Conservation (phyloP, 75 land plant genomes). For the Sequoia sempervirens region DNA sequence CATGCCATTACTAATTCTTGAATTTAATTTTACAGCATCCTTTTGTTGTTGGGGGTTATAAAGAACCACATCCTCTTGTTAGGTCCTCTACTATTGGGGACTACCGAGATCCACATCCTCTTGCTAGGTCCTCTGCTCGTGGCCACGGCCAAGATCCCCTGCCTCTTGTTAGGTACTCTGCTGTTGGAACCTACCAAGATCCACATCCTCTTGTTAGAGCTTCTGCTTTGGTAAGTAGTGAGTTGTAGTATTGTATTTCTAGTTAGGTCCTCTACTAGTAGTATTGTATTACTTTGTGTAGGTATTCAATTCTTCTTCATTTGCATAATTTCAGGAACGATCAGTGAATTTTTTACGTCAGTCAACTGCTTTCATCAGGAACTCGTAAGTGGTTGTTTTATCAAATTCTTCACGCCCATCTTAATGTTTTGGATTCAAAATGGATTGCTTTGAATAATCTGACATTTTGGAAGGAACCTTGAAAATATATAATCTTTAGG, state of each 20-base stretch:
- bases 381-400: constrained; percentile 29
- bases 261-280: neutral
- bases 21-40: constrained; percentile 70
- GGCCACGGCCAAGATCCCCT: constrained; percentile 16
- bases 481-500: too few relatives aligned
- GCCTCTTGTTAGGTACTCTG: constrained; percentile 2
- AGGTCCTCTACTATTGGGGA: constrained; percentile 3
- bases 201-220: constrained; percentile 16
- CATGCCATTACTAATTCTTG: neutral
- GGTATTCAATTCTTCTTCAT: neutral
- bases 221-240: constrained; percentile 27
- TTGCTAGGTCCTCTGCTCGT: constrained; percentile 20
- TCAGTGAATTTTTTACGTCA: constrained; percentile 10
- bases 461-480: neutral
- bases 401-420: neutral
- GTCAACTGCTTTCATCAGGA: constrained; percentile 14
- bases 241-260: neutral
- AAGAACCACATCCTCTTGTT: constrained; percentile 10
- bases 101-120: constrained; percentile 20
- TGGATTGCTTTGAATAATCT: neutral
- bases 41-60: constrained; percentile 52
- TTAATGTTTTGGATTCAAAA: neutral
- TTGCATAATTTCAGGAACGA: constrained; percentile 14
- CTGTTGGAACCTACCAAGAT: constrained; percentile 15
- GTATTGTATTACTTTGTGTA: neutral